These are phyloP conservation scores for Neoboletus brunneissimus DNA, from an alignment of 768 basidiomycete species.

Conservation along the genomic window DNA sequence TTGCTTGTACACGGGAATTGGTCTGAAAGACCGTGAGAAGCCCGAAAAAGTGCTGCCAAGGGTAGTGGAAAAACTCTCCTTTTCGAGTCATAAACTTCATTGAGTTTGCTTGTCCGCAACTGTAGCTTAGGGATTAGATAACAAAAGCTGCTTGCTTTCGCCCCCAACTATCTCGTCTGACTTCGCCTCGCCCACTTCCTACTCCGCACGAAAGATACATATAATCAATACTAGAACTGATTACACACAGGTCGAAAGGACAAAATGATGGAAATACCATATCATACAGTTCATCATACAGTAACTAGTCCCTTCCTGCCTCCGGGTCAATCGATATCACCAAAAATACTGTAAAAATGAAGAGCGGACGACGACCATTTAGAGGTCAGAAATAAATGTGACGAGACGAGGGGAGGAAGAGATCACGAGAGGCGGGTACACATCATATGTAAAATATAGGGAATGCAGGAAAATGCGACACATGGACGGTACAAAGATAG, in stretches of 20 bases:
- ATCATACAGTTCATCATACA: neutral
- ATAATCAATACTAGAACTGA: neutral
- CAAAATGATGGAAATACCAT: neutral
- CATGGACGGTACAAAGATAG: neutral
- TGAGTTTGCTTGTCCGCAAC: too few relatives aligned
- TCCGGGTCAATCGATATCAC: too few relatives aligned
- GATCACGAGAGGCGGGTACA: neutral
- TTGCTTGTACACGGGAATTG: too few relatives aligned
- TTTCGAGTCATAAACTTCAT: too few relatives aligned
- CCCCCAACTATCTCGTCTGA: too few relatives aligned
- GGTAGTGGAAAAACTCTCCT: too few relatives aligned
- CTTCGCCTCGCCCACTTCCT: too few relatives aligned
- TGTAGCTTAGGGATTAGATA: too few relatives aligned
- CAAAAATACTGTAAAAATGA: neutral
- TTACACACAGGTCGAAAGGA: neutral
- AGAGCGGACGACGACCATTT: neutral
- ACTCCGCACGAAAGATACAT: too few relatives aligned
- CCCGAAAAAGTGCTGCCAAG: too few relatives aligned
- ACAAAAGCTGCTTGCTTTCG: too few relatives aligned
- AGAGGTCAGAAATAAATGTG: neutral
- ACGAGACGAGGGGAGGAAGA: neutral
- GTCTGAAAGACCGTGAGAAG: too few relatives aligned
- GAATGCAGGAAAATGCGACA: neutral
- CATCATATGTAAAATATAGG: neutral
- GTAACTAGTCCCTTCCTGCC: neutral